Evolutionary conservation across 176 grass and related monocot species (phyloP), one percentile per base, ranked within the genome.

Genomic region (Oryza glaberrima): DNA sequence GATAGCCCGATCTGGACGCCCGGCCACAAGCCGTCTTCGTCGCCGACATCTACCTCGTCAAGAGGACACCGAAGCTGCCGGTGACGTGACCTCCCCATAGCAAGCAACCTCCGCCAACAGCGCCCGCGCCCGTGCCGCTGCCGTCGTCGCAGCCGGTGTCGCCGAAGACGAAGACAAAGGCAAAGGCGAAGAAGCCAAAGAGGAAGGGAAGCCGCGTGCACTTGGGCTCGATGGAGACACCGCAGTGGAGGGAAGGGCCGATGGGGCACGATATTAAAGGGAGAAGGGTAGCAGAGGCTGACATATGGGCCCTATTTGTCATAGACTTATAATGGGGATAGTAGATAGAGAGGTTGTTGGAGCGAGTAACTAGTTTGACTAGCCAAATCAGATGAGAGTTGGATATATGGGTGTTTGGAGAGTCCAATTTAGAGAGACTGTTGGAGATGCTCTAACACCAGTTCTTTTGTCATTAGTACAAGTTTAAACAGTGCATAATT

Each of bases 201-300:
- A 77, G 13, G 47, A 44, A 70, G 34, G 75, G 81, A 73, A 85
- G 36, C 26, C 95, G 95, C 87, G 23, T 81, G 22, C 95, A 98
- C 86, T 26, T 95, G 96, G 84, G 84, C 20, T 87, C 89, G 7
- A 82, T 89, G 54, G 77, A 90, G 89, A 98, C 96, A 26, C 96
- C 96, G 25, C 93, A 92, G 60, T 95, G 96, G 96, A 82, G 96
- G 77, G 85, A 92, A 5, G 96, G 96, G 14, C 96, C 95, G 15
- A 80, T 87, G 83, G 95, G 95, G 2, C 87, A 80, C 0, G 86
- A 32, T 32, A 32, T 32, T 32, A 2, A 32, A 32, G 30, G 30
- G 30, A 32, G 30, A 32, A 32, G 30, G 30, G 30, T 32, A 3
- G 30, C 30, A 32, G 30, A 32, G 30, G 30, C 30, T 32, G 30